These are phyloP conservation scores for Ophiocordyceps camponoti-floridani DNA, from an alignment of 2,329 filamentous ascomycete genomes.

Conservation along the genomic window DNA sequence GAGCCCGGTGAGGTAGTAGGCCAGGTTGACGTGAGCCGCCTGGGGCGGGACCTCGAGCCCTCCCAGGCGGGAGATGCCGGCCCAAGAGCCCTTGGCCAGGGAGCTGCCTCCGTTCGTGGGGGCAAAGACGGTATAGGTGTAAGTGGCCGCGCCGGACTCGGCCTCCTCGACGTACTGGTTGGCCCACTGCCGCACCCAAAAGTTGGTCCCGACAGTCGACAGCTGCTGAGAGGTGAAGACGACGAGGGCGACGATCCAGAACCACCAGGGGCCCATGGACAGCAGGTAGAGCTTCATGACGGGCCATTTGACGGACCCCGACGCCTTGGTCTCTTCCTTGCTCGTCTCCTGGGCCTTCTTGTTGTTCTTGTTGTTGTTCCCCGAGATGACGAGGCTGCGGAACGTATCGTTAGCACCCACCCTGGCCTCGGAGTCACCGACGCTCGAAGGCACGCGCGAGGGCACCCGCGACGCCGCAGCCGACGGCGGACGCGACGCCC, in stretches of 20 bases:
- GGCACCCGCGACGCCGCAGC: conserved; percentile 52
- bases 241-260: conserved; percentile 61
- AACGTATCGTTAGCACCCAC: conserved; percentile 29
- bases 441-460: conserved; percentile 61
- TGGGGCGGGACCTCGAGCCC: conserved; percentile 10
- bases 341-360: conserved; percentile 32
- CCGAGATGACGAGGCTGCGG: conserved; percentile 26
- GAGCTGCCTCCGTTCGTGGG: conserved; percentile 9
- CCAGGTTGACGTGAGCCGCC: conserved; percentile 47
- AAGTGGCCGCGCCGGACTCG: conserved; percentile 7
- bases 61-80: conserved; percentile 19
- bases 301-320: conserved; percentile 71
- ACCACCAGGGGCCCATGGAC: conserved; percentile 94
- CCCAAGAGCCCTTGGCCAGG: conserved; percentile 13
- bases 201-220: conserved; percentile 68
- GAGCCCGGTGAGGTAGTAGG: conserved; percentile 73
- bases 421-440: conserved; percentile 46
- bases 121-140: conserved; percentile 7
- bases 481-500: conserved; percentile 54
- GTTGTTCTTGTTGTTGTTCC: conserved; percentile 29
- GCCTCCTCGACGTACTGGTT: conserved; percentile 55
- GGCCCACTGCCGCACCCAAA: conserved; percentile 93
- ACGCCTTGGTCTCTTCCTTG: conserved; percentile 57
- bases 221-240: conserved; percentile 75
- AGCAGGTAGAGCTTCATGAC: conserved; percentile 73